Evolutionary conservation across 2,329 filamentous ascomycete genomes (phyloP).

Genomic region (Nemania abortiva): DNA sequence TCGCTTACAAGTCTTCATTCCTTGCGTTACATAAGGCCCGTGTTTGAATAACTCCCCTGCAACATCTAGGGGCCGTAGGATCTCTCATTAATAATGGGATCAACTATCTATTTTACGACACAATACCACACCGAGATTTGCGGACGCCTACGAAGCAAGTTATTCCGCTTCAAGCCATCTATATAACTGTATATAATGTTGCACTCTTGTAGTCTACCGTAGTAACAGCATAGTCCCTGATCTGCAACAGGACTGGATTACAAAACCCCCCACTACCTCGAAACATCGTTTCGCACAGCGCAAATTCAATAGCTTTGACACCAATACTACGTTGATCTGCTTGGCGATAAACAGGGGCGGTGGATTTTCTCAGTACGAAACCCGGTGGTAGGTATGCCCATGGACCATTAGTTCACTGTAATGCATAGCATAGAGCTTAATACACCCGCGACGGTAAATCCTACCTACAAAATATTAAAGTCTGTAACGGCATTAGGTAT

Average conservation of each 20-base stretch:
- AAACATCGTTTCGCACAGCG: slow-evolving; percentile 31
- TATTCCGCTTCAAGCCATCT: slow-evolving; percentile 1
- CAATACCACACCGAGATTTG: neutral
- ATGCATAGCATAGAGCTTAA: neutral
- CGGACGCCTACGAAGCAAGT: slow-evolving; percentile 8
- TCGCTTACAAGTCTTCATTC: neutral
- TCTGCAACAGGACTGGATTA: slow-evolving; percentile 29
- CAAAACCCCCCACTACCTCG: slow-evolving; percentile 22
- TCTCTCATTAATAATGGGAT: slow-evolving; percentile 4
- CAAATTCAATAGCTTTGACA: slow-evolving; percentile 32
- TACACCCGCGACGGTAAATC: neutral
- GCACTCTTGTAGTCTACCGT: neutral
- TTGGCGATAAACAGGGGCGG: slow-evolving; percentile 21
- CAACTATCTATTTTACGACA: neutral
- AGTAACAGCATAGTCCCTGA: slow-evolving; percentile 2
- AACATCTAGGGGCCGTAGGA: neutral
- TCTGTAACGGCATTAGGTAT: neutral
- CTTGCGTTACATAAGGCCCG: neutral
- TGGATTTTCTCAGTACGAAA: slow-evolving; percentile 17
- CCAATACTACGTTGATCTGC: slow-evolving; percentile 33
- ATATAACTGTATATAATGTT: neutral
- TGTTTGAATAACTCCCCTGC: neutral
- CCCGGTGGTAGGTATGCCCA: slow-evolving; percentile 1
- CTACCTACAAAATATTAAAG: slow-evolving; percentile 11
- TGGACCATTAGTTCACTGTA: neutral